A percentile compares a stretch with the other conserved stretches of the same genome.
phyloP scores from a whole-genome alignment of 2,329 filamentous ascomycete genomes.

The Aspergillus ochraceoroseus region DNA sequence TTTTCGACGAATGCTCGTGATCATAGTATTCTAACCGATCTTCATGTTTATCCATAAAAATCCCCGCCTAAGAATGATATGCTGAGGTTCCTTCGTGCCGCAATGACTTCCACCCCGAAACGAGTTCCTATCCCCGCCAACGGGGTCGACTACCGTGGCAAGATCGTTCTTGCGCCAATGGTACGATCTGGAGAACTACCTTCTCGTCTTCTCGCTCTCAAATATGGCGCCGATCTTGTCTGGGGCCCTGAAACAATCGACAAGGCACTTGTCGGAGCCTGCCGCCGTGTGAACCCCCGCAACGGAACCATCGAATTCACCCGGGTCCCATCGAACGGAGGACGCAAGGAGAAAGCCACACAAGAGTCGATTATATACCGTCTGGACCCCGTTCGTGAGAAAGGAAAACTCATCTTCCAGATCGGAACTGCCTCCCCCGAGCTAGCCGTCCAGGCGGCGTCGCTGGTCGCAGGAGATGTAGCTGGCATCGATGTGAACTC shows the following conservation, averaged over 20 bases:
- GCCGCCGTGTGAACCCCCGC: conserved; percentile 67
- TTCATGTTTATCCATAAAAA: conserved; percentile 24
- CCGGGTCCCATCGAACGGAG: conserved; percentile 66
- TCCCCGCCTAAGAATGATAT: conserved; percentile 37
- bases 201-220: conserved; percentile 77
- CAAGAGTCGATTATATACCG: conserved; percentile 74
- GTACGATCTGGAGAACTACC: conserved; percentile 95
- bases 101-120: conserved; percentile 55
- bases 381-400: conserved; percentile 72
- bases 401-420: conserved; percentile 76
- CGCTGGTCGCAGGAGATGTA: conserved; percentile 79
- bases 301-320: conserved; percentile 82
- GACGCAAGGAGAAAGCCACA: conserved; percentile 31
- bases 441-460: conserved; percentile 76
- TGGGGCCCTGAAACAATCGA: conserved; percentile 98
- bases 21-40: conserved; percentile 16
- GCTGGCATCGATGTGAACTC: conserved; percentile 95
- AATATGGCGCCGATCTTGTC: conserved; percentile 93
- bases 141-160: conserved; percentile 90
- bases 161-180: conserved; percentile 94
- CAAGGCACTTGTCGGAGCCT: conserved; percentile 81
- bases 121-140: conserved; percentile 77
- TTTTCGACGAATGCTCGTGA: too few species aligned
- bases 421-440: conserved; percentile 82
- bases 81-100: conserved; percentile 45